These are phyloP conservation scores for Cercospora citrullina DNA, from an alignment of 2,329 filamentous ascomycete species.

Conservation along the genomic window DNA sequence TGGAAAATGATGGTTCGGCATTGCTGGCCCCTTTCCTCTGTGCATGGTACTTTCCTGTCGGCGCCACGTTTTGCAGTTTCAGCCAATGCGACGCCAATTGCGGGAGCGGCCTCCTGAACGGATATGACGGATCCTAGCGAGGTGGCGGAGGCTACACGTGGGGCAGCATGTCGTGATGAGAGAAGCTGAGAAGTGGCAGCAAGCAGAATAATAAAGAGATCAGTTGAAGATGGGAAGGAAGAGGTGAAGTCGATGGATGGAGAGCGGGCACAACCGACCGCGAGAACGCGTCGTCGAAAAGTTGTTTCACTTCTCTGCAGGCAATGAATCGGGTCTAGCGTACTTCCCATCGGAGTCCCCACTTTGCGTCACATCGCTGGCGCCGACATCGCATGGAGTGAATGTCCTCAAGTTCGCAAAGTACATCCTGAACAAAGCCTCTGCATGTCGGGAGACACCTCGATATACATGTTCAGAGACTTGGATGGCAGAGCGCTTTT, in stretches of 20 bases:
- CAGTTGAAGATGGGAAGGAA: neutral
- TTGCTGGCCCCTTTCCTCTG: neutral
- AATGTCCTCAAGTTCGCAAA: neutral
- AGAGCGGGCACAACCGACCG: neutral
- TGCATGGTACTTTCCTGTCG: neutral
- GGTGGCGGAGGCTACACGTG: neutral
- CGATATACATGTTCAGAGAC: neutral
- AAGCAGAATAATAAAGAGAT: neutral
- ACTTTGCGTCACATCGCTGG: neutral
- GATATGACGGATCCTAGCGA: neutral
- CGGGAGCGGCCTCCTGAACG: neutral
- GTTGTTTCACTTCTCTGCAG: neutral
- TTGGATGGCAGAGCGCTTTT: neutral
- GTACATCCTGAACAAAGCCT: neutral
- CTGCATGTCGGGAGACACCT: neutral
- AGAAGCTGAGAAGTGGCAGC: neutral
- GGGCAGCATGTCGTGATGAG: neutral
- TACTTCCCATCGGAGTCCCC: neutral
- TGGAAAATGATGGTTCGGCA: neutral
- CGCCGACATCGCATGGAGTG: neutral
- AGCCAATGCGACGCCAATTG: constrained; percentile 1
- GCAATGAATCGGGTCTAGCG: neutral
- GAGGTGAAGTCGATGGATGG: constrained; percentile 4
- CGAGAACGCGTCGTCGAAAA: neutral
- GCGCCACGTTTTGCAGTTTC: constrained; percentile 13